phyloP scores from a whole-genome alignment of 2,329 filamentous ascomycete species.

The Aspergillus floridensis region DNA sequence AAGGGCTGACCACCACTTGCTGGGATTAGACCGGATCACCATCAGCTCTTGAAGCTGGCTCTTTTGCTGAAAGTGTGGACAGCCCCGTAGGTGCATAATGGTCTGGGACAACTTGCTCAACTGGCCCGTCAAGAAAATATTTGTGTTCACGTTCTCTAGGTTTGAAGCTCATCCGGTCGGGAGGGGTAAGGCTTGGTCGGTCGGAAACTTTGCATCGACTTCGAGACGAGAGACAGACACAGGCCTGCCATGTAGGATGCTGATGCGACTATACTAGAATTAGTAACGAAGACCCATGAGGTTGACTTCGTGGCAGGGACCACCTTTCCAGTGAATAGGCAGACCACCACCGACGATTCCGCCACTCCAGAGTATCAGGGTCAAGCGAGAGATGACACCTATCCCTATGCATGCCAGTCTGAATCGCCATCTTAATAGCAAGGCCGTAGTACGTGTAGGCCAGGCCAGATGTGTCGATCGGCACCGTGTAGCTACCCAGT shows the following conservation, averaged over 20 bases:
- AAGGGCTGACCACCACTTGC: too few relatives aligned
- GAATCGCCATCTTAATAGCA: conserved; percentile 53
- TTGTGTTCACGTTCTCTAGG: neutral
- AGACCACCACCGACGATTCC: conserved; percentile 56
- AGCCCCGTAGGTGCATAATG: neutral
- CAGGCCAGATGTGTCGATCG: conserved; percentile 52
- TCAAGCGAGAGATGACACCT: conserved; percentile 43
- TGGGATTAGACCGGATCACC: too few relatives aligned
- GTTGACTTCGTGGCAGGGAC: neutral
- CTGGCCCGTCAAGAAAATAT: neutral
- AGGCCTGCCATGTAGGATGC: neutral
- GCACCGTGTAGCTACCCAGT: conserved; percentile 36
- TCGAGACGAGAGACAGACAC: neutral
- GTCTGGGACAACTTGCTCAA: neutral
- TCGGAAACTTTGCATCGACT: neutral
- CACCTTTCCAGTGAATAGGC: conserved; percentile 53
- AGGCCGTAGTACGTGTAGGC: conserved; percentile 54
- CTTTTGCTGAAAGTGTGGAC: neutral
- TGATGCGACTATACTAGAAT: neutral
- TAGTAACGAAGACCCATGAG: neutral
- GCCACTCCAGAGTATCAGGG: conserved; percentile 45
- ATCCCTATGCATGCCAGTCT: conserved; percentile 56
- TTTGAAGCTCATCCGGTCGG: neutral
- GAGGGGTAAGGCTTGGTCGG: neutral
- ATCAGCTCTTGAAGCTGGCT: too few relatives aligned